Evolutionary conservation across 441 rosid species (phyloP), one percentile per base, ranked within the genome.

Genomic region (Syzygium malaccense): DNA sequence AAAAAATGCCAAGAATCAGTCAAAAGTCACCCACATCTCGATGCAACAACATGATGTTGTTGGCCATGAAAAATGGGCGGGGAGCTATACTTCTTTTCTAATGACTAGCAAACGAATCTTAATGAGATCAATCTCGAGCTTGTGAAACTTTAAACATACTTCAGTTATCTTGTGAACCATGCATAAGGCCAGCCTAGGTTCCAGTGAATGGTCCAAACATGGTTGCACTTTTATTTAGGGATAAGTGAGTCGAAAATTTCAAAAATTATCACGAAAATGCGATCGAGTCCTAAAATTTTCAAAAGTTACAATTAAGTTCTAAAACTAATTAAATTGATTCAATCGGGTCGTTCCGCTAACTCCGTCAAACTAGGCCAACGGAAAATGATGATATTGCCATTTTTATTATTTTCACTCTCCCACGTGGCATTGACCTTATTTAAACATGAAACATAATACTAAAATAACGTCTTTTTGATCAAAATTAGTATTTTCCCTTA

Each of bases 231-330:
- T 30, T 30, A 15, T 30, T 30, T 14, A 30, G 37, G 19, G 20
- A 64, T 64, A 4, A 30, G 23, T 64, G 75, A 5, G 4, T 8
- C 17, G 10, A 12, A 64, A 17, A 7, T 55, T 55, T 5, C 2
- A 15, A 2, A 30, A 64, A 23, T 56, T 15, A 3, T 64, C 4
- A 17, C 1, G 20, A 64, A 30, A 64, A 4, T 3, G 5, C 1
- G 2, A n/a, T n/a, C n/a, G 71, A 30, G 14, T n/a, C 8, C 18
- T n/a, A n/a, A 64, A n/a, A n/a, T 4, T n/a, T 64, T 64, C 4
- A 64, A 64, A 64, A 30, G 0, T 2, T 64, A 4, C 0, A 17
- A 30, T n/a, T 30, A 14, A 30, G 0, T 64, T 6, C 7, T 64
- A 64, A 14, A n/a, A 64, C 0, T 64, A 7, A 13, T 15, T 8